Conservation (phyloP, 148 eudicot species). For the Nyssa sinensis region DNA sequence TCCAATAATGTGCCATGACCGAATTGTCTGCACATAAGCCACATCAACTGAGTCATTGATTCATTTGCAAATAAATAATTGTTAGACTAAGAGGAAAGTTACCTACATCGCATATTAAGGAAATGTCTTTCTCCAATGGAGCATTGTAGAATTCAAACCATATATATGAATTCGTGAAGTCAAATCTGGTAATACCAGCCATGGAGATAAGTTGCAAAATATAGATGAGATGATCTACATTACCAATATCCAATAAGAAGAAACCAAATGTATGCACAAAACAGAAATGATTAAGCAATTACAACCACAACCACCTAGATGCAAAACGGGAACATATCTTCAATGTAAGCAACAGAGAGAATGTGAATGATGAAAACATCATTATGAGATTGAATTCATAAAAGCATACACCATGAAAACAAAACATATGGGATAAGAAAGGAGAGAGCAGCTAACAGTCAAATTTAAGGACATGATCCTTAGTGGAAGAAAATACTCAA, state of each 20-base stretch:
- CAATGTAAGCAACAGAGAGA: not conserved
- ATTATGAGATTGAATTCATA: not conserved
- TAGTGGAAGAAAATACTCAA: not conserved
- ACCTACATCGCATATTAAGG: slow-evolving; percentile 87
- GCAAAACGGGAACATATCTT: not conserved
- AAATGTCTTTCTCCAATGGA: slow-evolving; percentile 74
- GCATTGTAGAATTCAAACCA: slow-evolving; percentile 92
- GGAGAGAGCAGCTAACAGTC: not conserved
- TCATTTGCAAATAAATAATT: not conserved
- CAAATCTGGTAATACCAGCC: slow-evolving; percentile 57
- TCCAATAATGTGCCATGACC: slow-evolving; percentile 96
- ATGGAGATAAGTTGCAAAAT: not conserved
- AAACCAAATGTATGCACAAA: not conserved
- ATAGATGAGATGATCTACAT: not conserved
- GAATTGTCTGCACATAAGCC: slow-evolving; percentile 54
- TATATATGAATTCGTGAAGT: slow-evolving; percentile 72
- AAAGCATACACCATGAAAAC: not conserved
- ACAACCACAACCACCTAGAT: not conserved
- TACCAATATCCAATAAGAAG: slow-evolving; percentile 5
- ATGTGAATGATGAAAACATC: not conserved
- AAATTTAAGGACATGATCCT: not conserved
- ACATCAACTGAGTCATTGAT: slow-evolving; percentile 5
- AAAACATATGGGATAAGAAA: not conserved
- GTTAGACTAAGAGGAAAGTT: slow-evolving; percentile 10
- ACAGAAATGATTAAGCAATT: not conserved